phyloP scores from a whole-genome alignment of 176 grass and related monocot species.

The Themeda triandra region DNA sequence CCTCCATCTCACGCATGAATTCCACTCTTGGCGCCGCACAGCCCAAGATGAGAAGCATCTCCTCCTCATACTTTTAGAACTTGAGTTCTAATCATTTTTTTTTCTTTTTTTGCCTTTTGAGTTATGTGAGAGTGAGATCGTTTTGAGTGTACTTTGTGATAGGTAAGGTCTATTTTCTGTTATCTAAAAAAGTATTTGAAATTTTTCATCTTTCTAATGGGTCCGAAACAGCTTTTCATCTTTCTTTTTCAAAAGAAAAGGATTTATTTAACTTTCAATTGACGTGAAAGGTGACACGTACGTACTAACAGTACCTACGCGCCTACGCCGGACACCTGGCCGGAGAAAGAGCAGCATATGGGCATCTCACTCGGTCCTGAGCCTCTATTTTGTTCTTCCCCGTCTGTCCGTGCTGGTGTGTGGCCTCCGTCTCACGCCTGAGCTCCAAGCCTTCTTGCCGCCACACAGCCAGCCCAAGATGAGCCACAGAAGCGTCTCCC shows the following conservation, averaged over 20 bases:
- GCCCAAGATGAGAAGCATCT: too few relatives aligned
- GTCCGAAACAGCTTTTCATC: neutral
- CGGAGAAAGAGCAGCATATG: neutral
- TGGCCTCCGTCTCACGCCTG: slow-evolving; percentile 37
- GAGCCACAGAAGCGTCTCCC: slow-evolving; percentile 43
- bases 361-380: neutral
- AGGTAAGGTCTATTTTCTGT: neutral
- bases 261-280: neutral
- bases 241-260: neutral
- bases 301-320: neutral
- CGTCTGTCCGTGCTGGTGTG: slow-evolving; percentile 4
- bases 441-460: slow-evolving; percentile 23
- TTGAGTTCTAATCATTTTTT: neutral
- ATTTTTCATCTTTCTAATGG: neutral
- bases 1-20: too few relatives aligned
- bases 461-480: slow-evolving; percentile 28
- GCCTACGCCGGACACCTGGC: neutral
- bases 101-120: neutral
- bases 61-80: too few relatives aligned
- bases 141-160: neutral
- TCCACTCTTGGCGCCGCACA: too few relatives aligned
- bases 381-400: neutral
- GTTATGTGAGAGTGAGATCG: neutral
- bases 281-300: neutral
- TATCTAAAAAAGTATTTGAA: neutral